Percentiles rank a stretch among this genome's conserved stretches.
These are phyloP conservation scores for Boletellus ananas DNA, from an alignment of 768 basidiomycete genomes.

Conservation along the genomic window DNA sequence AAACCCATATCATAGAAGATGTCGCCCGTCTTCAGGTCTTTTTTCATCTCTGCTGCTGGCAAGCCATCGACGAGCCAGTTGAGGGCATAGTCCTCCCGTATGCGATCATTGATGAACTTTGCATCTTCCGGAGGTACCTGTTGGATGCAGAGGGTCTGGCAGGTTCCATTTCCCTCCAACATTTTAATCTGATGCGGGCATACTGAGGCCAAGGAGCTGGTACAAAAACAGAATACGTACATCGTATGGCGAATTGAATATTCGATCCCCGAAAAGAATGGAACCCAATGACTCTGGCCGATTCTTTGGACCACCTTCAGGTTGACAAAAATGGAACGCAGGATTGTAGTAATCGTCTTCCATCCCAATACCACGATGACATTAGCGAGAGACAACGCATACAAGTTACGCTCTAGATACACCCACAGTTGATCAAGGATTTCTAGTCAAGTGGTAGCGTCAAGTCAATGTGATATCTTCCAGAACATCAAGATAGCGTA, in stretches of 20 bases:
- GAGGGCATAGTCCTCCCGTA: slow-evolving; percentile 86
- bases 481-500: slow-evolving; percentile 33
- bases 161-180: slow-evolving; percentile 71
- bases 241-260: slow-evolving; percentile 87
- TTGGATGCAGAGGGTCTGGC: slow-evolving; percentile 66
- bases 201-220: slow-evolving; percentile 5
- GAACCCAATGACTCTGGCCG: slow-evolving; percentile 87
- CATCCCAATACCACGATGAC: not conserved
- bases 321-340: slow-evolving; percentile 81
- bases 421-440: slow-evolving; percentile 83
- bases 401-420: not conserved
- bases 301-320: slow-evolving; percentile 64
- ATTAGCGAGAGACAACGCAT: slow-evolving; percentile 3
- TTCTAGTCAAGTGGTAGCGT: slow-evolving; percentile 45
- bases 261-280: slow-evolving; percentile 94
- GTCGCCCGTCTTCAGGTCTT: slow-evolving; percentile 73
- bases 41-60: slow-evolving; percentile 90
- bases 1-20: slow-evolving; percentile 93
- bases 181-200: slow-evolving; percentile 63
- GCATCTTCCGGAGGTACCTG: slow-evolving; percentile 67
- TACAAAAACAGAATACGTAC: slow-evolving; percentile 40
- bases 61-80: slow-evolving; percentile 96
- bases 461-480: slow-evolving; percentile 4
- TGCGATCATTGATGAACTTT: slow-evolving; percentile 87
- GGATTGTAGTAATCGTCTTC: slow-evolving; percentile 92